Percentiles rank a stretch among this genome's conserved stretches.
phyloP scores from a whole-genome alignment of 192 early-diverging fungal genomes.

The Coemansia sp. region DNA sequence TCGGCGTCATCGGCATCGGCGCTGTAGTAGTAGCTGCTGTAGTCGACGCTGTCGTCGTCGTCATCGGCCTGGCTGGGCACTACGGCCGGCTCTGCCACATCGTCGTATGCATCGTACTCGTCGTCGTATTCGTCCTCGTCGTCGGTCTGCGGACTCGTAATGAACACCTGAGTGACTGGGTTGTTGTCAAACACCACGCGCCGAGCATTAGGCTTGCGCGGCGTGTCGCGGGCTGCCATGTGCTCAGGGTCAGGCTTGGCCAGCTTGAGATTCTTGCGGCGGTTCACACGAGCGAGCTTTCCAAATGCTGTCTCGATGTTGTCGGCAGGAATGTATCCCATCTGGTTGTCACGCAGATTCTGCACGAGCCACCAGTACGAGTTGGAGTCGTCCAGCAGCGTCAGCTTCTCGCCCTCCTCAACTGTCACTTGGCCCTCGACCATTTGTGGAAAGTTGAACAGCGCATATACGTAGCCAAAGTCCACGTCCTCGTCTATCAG shows the following conservation, averaged over 20 bases:
- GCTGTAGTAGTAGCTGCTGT: too few relatives aligned
- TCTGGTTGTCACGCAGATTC: slow-evolving; percentile 60
- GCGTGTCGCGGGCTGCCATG: slow-evolving; percentile 14
- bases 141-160: too few relatives aligned
- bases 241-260: slow-evolving; percentile 45
- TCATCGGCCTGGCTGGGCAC: slow-evolving; percentile 3
- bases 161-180: too few relatives aligned
- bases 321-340: slow-evolving; percentile 82
- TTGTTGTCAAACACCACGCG: too few relatives aligned
- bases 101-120: slow-evolving; percentile 36
- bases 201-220: background rate
- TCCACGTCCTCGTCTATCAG: slow-evolving; percentile 60
- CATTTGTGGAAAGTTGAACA: slow-evolving; percentile 71
- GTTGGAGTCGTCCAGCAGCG: slow-evolving; percentile 74
- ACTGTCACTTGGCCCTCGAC: slow-evolving; percentile 77
- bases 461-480: slow-evolving; percentile 38
- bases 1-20: slow-evolving; percentile 10
- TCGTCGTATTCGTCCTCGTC: slow-evolving; percentile 31
- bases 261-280: slow-evolving; percentile 61
- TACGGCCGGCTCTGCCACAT: background rate
- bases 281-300: slow-evolving; percentile 68
- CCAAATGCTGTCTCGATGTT: slow-evolving; percentile 64
- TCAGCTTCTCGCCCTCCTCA: slow-evolving; percentile 66
- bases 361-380: slow-evolving; percentile 72
- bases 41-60: too few relatives aligned